Evolutionary conservation across 2,329 filamentous ascomycete genomes (phyloP).

Genomic region (Aspergillus amoenus): DNA sequence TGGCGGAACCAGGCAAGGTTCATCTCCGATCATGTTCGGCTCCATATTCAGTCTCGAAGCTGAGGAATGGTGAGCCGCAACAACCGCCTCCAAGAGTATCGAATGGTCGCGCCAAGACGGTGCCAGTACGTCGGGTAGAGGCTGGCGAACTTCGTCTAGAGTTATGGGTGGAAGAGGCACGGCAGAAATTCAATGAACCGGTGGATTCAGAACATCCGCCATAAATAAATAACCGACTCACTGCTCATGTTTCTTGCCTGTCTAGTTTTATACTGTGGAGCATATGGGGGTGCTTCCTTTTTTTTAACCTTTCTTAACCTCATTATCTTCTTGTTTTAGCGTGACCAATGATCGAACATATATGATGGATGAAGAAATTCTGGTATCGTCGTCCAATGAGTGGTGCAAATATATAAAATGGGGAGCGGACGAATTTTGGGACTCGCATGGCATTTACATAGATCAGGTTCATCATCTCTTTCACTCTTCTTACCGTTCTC

Average conservation of each 20-base stretch:
- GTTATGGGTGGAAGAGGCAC: slow-evolving; percentile 68
- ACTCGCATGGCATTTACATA: slow-evolving; percentile 41
- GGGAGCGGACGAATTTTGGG: slow-evolving; percentile 38
- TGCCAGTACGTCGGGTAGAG: slow-evolving; percentile 62
- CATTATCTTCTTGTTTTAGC: slow-evolving; percentile 40
- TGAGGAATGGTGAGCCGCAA: slow-evolving; percentile 37
- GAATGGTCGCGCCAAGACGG: slow-evolving; percentile 55
- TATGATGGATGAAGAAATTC: slow-evolving; percentile 39
- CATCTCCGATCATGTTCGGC: slow-evolving; percentile 41
- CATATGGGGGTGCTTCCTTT: slow-evolving; percentile 18
- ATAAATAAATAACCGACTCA: slow-evolving; percentile 23
- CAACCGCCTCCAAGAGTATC: slow-evolving; percentile 33
- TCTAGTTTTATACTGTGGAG: slow-evolving; percentile 15
- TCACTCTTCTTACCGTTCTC: slow-evolving; percentile 11
- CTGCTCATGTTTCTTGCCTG: slow-evolving; percentile 11
- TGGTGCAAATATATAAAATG: slow-evolving; percentile 41
- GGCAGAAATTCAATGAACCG: slow-evolving; percentile 51
- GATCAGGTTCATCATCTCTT: slow-evolving; percentile 38
- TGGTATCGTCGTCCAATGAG: slow-evolving; percentile 35
- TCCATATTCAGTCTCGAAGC: slow-evolving; percentile 40
- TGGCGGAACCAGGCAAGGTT: slow-evolving; percentile 52
- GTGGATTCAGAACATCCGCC: slow-evolving; percentile 38
- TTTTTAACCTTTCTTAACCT: slow-evolving; percentile 15
- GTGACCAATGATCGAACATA: slow-evolving; percentile 43
- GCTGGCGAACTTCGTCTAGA: slow-evolving; percentile 67